Evolutionary conservation across 352 stramenopile species (phyloP).

Genomic region (Globisporangium splendens): DNA sequence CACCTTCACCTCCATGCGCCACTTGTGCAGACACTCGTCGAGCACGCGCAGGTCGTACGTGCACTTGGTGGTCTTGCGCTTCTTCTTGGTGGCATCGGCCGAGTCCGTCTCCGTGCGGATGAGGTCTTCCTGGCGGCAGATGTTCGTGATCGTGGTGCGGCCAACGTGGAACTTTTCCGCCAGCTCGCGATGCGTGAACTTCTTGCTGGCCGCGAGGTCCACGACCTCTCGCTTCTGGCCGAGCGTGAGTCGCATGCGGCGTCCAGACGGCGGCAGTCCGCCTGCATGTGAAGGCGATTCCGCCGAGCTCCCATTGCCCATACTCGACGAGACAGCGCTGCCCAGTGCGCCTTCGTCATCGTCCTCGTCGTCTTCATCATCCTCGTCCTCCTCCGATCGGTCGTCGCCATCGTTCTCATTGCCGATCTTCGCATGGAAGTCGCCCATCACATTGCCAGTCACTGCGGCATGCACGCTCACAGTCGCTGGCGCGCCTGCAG

Average conservation of each 20-base stretch:
- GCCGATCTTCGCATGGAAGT: slow-evolving; percentile 29
- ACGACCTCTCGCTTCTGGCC: slow-evolving; percentile 86
- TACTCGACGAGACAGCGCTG: no score
- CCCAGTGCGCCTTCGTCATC: neutral
- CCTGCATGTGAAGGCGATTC: slow-evolving; percentile 8
- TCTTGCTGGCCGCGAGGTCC: slow-evolving; percentile 78
- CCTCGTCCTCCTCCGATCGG: slow-evolving; percentile 14
- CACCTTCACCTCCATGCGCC: slow-evolving; percentile 83
- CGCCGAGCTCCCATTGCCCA: neutral
- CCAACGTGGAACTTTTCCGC: slow-evolving; percentile 79
- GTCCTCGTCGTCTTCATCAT: slow-evolving; percentile 12
- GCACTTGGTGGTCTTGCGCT: slow-evolving; percentile 84
- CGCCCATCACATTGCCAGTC: slow-evolving; percentile 5
- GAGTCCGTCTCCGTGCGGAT: slow-evolving; percentile 86
- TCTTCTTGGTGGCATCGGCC: slow-evolving; percentile 81
- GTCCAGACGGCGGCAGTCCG: slow-evolving; percentile 18
- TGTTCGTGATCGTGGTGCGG: slow-evolving; percentile 85
- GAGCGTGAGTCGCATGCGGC: slow-evolving; percentile 75
- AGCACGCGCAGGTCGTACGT: slow-evolving; percentile 78
- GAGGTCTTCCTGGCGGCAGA: slow-evolving; percentile 77
- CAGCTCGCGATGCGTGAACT: slow-evolving; percentile 82
- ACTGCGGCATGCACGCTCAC: slow-evolving; percentile 4
- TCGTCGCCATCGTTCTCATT: slow-evolving; percentile 10
- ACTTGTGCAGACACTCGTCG: slow-evolving; percentile 85
- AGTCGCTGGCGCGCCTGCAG: slow-evolving; percentile 10